Evolutionary conservation across 176 grass and related monocot species (phyloP).

Genomic region (Chloris gayana): DNA sequence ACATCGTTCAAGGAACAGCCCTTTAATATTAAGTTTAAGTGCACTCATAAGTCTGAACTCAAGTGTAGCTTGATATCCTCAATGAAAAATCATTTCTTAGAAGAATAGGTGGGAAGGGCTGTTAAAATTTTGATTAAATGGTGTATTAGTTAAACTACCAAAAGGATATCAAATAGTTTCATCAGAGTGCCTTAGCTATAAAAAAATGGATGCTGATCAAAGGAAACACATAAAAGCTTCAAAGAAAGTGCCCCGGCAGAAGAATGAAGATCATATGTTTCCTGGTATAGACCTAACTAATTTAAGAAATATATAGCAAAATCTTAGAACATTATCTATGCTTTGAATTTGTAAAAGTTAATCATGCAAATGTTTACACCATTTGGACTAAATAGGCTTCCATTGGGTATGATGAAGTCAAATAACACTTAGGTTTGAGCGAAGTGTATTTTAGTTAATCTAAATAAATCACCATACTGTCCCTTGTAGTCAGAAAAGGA

Average conservation of each 20-base stretch:
- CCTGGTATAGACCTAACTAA: not conserved
- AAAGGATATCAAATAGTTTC: not conserved
- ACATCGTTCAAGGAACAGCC: not conserved
- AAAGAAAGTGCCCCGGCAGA: not conserved
- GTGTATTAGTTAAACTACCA: not conserved
- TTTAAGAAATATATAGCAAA: not conserved
- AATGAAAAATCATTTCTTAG: not conserved
- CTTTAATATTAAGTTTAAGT: not conserved
- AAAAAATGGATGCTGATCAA: not conserved
- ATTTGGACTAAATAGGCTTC: not conserved
- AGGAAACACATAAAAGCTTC: not conserved
- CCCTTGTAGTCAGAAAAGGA: not conserved
- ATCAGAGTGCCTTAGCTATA: not conserved
- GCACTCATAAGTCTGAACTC: not conserved
- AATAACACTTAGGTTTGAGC: not conserved
- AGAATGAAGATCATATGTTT: not conserved
- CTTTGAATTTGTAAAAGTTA: not conserved
- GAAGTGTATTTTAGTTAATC: not conserved
- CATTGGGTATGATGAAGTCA: not conserved
- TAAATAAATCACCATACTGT: not conserved
- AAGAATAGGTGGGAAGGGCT: not conserved
- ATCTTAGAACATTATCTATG: not conserved
- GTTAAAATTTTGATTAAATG: not conserved
- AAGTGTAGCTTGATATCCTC: not conserved
- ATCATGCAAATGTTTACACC: not conserved